These are phyloP conservation scores for Sordariomycetes sp. DNA, from an alignment of 2,329 filamentous ascomycete species.

Conservation along the genomic window DNA sequence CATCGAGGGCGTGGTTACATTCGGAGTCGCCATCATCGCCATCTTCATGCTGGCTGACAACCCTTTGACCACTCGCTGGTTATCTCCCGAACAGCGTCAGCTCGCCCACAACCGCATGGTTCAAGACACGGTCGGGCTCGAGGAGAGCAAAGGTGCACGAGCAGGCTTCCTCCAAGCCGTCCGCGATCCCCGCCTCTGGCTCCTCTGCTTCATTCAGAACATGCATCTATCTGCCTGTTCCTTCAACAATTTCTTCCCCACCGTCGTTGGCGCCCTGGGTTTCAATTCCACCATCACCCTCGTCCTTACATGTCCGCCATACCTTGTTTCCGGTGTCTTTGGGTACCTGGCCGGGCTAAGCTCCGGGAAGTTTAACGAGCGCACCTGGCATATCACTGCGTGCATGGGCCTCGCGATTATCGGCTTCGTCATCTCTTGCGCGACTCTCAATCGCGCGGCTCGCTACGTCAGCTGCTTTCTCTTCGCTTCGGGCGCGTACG, in stretches of 20 bases:
- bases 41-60: constrained; percentile 25
- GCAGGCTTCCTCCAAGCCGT: no score
- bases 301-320: no score
- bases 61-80: constrained; percentile 25
- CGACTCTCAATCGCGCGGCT: constrained; percentile 25
- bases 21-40: constrained; percentile 17
- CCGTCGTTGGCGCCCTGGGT: no score
- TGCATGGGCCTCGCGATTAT: constrained; percentile 30
- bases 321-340: constrained; percentile 10
- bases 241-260: no score
- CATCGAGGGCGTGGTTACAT: constrained; percentile 31
- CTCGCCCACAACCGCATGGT: constrained; percentile 31
- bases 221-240: no score
- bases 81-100: constrained; percentile 24
- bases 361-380: constrained; percentile 31
- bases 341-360: constrained; percentile 9
- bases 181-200: no score
- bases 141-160: constrained; percentile 23
- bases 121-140: constrained; percentile 14
- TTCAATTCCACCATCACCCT: no score
- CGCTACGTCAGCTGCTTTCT: constrained; percentile 25
- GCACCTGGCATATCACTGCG: constrained; percentile 41
- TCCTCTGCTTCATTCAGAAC: no score
- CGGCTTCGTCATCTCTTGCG: constrained; percentile 29
- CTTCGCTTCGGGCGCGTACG: constrained; percentile 23